These are phyloP conservation scores for Verticillium nubilum DNA, from an alignment of 2,329 filamentous ascomycete genomes.

Conservation along the genomic window DNA sequence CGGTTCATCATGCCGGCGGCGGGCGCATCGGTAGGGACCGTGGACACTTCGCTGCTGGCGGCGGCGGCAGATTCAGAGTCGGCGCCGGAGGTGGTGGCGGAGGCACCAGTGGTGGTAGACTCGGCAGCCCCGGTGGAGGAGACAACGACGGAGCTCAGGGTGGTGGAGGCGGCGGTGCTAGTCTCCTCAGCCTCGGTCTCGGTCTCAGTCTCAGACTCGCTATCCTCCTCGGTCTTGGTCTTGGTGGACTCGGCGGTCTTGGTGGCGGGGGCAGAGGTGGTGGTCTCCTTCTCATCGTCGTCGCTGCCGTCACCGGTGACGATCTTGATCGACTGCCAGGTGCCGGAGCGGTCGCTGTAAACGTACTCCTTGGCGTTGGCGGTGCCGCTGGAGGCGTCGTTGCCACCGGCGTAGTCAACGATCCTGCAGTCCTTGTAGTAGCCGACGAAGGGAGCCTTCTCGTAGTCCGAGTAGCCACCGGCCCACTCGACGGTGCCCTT, in stretches of 20 bases:
- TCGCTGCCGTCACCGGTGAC: constrained; percentile 22
- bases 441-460: constrained; percentile 45
- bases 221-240: constrained; percentile 5
- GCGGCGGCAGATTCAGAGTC: constrained; percentile 1
- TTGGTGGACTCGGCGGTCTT: constrained; percentile 11
- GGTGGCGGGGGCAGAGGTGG: constrained; percentile 10
- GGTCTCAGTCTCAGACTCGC: constrained; percentile 1
- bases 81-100: neutral
- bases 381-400: constrained; percentile 20
- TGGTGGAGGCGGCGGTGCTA: neutral
- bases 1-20: constrained; percentile 11
- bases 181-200: constrained; percentile 5
- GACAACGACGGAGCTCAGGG: neutral
- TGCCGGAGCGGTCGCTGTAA: constrained; percentile 44
- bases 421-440: constrained; percentile 54
- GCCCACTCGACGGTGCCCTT: constrained; percentile 68
- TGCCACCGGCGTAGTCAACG: constrained; percentile 48
- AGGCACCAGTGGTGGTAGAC: constrained; percentile 1
- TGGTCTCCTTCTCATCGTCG: constrained; percentile 7
- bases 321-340: constrained; percentile 42
- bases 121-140: constrained; percentile 1
- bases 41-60: neutral
- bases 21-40: constrained; percentile 2
- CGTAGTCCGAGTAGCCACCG: constrained; percentile 52
- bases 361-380: constrained; percentile 43